phyloP scores from a whole-genome alignment of 805 yeast species.

The Nakazawaea molendinolei region DNA sequence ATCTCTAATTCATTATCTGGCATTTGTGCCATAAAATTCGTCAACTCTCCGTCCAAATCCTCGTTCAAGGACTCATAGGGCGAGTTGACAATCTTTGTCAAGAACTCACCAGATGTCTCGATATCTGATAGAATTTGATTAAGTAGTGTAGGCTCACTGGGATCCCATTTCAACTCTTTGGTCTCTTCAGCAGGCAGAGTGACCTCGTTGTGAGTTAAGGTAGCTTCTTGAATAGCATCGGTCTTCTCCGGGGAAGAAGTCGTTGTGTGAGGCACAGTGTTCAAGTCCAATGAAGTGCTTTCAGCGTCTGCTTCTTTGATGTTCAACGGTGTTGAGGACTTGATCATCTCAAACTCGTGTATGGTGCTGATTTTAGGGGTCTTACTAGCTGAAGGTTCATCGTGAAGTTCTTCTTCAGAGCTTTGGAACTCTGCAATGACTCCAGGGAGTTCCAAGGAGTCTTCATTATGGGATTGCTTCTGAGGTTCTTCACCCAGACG shows the following conservation, averaged over 20 bases:
- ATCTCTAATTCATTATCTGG: conserved; percentile 63
- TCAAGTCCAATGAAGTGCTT: conserved; percentile 3
- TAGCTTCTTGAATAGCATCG: background rate
- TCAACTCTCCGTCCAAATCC: conserved; percentile 60
- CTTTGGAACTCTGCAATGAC: conserved; percentile 4
- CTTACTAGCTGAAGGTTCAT: background rate
- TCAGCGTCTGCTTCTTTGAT: background rate
- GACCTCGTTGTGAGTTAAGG: background rate
- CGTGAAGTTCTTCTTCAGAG: background rate
- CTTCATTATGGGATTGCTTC: background rate
- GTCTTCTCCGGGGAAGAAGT: background rate
- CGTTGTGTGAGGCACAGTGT: background rate
- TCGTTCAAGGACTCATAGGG: conserved; percentile 37
- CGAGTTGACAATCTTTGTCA: conserved; percentile 28
- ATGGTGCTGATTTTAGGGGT: background rate
- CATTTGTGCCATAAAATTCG: conserved; percentile 59
- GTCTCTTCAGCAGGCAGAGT: background rate
- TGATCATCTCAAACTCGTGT: background rate
- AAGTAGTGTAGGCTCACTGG: conserved; percentile 3
- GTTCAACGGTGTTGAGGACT: conserved; percentile 8
- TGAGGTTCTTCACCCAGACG: background rate
- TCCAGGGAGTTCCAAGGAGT: conserved; percentile 1
- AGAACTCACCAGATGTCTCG: conserved; percentile 29
- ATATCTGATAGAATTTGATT: conserved; percentile 19
- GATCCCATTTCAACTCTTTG: conserved; percentile 6